Conservation (phyloP, 192 early-diverging fungal genomes). For the Nowakowskiella sp. region DNA sequence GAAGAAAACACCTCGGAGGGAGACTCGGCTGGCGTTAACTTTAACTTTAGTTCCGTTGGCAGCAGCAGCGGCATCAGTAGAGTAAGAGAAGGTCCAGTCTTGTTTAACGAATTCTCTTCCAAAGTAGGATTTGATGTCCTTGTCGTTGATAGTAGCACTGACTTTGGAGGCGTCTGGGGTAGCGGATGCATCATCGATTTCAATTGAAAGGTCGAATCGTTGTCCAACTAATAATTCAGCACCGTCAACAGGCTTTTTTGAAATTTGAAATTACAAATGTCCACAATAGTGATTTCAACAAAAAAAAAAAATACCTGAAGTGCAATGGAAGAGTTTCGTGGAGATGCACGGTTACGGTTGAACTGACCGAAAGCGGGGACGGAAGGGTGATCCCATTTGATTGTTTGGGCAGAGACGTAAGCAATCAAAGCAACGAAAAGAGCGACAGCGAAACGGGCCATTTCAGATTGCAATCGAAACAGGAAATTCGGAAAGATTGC, state of each 20-base stretch:
- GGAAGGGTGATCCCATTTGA: conserved; percentile 16
- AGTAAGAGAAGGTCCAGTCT: neutral
- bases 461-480: too few relatives aligned
- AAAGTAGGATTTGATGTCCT: conserved; percentile 27
- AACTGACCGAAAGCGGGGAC: conserved; percentile 18
- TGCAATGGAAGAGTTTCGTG: neutral
- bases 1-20: conserved; percentile 3
- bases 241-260: conserved; percentile 21
- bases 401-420: too few relatives aligned
- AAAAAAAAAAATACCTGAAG: conserved; percentile 1
- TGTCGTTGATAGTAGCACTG: conserved; percentile 41
- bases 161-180: conserved; percentile 25
- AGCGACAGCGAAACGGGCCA: too few relatives aligned
- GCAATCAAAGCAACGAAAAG: too few relatives aligned
- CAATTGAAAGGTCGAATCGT: conserved; percentile 53
- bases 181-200: conserved; percentile 39
- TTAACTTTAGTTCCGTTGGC: neutral
- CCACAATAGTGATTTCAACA: conserved; percentile 18
- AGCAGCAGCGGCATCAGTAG: neutral
- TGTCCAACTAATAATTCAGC: conserved; percentile 51
- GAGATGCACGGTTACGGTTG: neutral
- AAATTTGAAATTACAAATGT: neutral
- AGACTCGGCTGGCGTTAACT: neutral
- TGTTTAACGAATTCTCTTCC: conserved; percentile 21
- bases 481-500: too few relatives aligned